Conservation (phyloP, 2,329 filamentous ascomycete species). For the Pezicula carpinea region DNA sequence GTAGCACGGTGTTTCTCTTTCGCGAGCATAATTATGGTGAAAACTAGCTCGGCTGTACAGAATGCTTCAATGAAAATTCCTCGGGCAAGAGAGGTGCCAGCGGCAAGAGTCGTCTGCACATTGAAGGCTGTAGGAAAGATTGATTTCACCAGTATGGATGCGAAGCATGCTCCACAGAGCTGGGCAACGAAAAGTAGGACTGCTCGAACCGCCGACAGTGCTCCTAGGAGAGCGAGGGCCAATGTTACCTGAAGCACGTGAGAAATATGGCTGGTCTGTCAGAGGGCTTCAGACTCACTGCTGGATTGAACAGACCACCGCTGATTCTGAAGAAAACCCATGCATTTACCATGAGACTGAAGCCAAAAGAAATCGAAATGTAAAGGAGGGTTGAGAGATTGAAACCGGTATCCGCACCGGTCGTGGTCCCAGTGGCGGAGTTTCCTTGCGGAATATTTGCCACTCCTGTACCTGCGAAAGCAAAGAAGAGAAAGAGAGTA, state of each 20-base stretch:
- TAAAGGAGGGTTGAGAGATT: constrained; percentile 24
- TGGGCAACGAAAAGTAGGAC: too few species aligned
- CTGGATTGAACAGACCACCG: constrained; percentile 43
- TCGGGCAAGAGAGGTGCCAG: constrained; percentile 33
- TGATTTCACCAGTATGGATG: too few species aligned
- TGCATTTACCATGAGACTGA: constrained; percentile 39
- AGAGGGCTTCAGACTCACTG: constrained; percentile 21
- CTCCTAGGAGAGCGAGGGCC: too few species aligned
- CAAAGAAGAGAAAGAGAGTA: constrained; percentile 25
- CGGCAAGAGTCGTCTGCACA: constrained; percentile 24
- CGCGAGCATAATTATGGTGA: constrained; percentile 42
- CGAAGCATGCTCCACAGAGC: too few species aligned
- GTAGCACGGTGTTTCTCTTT: constrained; percentile 41
- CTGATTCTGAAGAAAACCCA: constrained; percentile 46
- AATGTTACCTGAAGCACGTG: too few species aligned
- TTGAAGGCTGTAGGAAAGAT: too few species aligned
- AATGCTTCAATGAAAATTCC: constrained; percentile 42
- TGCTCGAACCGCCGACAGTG: too few species aligned
- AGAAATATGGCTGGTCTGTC: too few species aligned
- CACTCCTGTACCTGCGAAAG: constrained; percentile 15
- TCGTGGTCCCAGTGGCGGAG: not conserved
- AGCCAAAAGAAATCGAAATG: constrained; percentile 14
- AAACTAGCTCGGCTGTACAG: constrained; percentile 39
- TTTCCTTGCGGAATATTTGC: not conserved
- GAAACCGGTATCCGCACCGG: not conserved